Base-by-base conservation (phyloP, 345 rosid species). In the Aethionema arabicum region DNA sequence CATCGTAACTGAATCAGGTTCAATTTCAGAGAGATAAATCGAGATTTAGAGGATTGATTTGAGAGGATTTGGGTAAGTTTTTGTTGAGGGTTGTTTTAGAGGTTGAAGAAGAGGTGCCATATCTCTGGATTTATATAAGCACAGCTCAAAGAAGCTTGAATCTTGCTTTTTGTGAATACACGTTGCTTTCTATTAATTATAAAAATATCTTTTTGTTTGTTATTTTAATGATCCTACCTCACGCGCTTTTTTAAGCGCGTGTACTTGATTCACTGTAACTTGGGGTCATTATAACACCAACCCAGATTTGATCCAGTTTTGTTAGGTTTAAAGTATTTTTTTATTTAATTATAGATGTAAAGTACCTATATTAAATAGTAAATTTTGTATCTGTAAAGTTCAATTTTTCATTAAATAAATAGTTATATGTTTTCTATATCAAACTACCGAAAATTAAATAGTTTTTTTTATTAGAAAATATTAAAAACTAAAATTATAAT, bases 81-180 rank as follows among this genome's bases (percentile, higher is more conserved):
- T 14, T 11, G 30, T 32, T 8, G 44, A 15, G 6, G 11, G 58
- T n/a, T n/a, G 36, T 41, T 52, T 33, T 29, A 40, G 7, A 36
- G 15, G 57, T 46, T 55, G 63, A 43, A 52, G 73, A 61, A 39
- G 73, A 52, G 44, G 55, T 9, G n/a, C 27, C 27, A 21, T 61
- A 3, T 45, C 56, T 61, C 73, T 61, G 56, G 4, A 32, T 52
- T 68, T 15, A 21, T 69, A 69, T 69, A 69, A 67, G 27, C 27
- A 61, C 73, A 69, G 62, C 67, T 63, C 68, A 56, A 55, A 32
- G 10, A 61, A 62, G 59, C 33, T 55, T 61, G 46, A 6, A 29
- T 12, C 4, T 21, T 29, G 40, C 40, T 59, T 44, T 35, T 39
- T 32, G 35, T 37, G 52, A 1, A 2, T 35, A 52, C 67, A 69